Evolutionary conservation across 352 stramenopile genomes (phyloP), one percentile per base, ranked within the genome.

Genomic region (Peronospora tabacina): DNA sequence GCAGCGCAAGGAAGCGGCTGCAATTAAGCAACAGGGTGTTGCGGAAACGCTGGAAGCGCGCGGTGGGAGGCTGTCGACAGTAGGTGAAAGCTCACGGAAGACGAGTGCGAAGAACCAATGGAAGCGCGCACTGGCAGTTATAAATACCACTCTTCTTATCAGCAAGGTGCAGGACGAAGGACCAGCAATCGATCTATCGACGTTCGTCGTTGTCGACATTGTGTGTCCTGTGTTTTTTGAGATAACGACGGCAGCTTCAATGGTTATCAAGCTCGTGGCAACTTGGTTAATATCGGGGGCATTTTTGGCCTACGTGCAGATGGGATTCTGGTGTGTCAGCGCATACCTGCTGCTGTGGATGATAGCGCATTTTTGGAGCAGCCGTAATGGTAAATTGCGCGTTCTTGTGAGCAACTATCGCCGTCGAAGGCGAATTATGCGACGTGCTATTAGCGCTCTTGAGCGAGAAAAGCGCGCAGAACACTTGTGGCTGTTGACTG

Each of bases 281-380:
- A 71, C 72, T 26, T 82, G 70, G 65, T 85, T 70, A 9, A 56
- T 77, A 12, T 74, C 62, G n/a, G 67, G 80, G 33, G 70, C 75
- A 0, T 90, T 90, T 46, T 63, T 82, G 34, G 52, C 69, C 8
- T 90, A 88, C 35, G 68, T 90, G 7, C 74, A 80, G 42, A 79
- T 72, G 51, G 79, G 79, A 5, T 87, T 88, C 39, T 88, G 68
- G 55, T 55, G 56, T 51, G 57, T 85, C 11, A 60, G 53, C n/a
- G 58, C 45, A 7, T 90, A 90, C 49, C 52, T 90, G 13, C 38
- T 68, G 15, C 33, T 88, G 1, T 90, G 76, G 79, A 82, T 88
- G 56, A 61, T 75, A 34, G 65, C 66, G 26, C 79, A 90, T 50
- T 90, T 85, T 52, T 90, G 76, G 75, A 88, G 76, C 62, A 85